Base-by-base conservation (phyloP, 768 basidiomycete species). In the Rhizopogon vinicolor region DNA sequence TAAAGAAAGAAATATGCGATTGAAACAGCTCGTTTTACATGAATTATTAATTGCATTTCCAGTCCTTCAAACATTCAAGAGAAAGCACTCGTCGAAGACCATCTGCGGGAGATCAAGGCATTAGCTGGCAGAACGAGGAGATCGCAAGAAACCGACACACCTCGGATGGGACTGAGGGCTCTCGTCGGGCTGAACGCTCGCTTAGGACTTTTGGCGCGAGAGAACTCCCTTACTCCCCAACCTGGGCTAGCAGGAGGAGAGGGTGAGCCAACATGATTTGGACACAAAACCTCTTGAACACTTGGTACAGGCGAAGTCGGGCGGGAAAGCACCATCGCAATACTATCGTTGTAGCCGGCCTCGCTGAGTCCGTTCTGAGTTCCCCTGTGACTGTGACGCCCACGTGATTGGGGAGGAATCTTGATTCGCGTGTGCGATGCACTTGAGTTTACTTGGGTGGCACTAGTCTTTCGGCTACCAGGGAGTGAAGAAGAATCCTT, bases 111-210 rank as follows among this genome's bases (percentile, higher is more conserved):
- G 14, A 41, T 31, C 16, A 51, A 35, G 9, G 51, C 19, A 63
- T 51, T 13, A 45, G 42, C 9, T 43, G 19, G 18, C 12, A n/a
- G 35, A 10, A 60, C 39, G 25, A n/a, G 14, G 13, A 16, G 60
- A 61, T 55, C 61, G 61, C 39, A 54, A 59, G 60, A 37, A 61
- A 55, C 40, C 55, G 60, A 51, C 67, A 62, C 59, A 53, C 73
- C 71, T 52, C 68, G 64, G 2, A 67, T 56, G 46, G 73, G 73
- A 62, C 73, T 68, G 33, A 59, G 59, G 35, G 59, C 52, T 52
- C 57, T 60, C 5, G n/a, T 28, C 2, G 59, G 59, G 46, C 59
- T 71, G 41, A 68, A 53, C 14, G 64, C 60, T 52, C 68, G 68
- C 1, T 46, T 50, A 3, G 63, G 60, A 35, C 60, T 68, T 14